A percentile compares a stretch with the other conserved stretches of the same genome.
These are phyloP conservation scores for Grosmannia serpens DNA, from an alignment of 2,329 filamentous ascomycete species.

Conservation along the genomic window DNA sequence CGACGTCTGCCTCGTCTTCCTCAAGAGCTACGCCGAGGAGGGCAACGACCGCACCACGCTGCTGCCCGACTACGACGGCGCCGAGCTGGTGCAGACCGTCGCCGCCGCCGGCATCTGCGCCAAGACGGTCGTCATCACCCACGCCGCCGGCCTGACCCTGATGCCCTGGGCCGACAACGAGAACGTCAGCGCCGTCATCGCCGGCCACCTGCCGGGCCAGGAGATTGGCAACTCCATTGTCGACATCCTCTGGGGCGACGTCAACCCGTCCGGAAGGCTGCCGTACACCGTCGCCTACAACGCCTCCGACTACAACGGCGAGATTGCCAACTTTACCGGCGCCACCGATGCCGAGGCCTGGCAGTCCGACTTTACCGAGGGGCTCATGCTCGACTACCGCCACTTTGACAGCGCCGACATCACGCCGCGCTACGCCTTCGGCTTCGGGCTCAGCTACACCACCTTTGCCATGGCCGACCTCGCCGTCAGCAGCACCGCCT, in stretches of 20 bases:
- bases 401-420: conserved; percentile 52
- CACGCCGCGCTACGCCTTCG: conserved; percentile 65
- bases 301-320: conserved; percentile 52
- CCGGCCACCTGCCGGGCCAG: conserved; percentile 42
- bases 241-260: conserved; percentile 35
- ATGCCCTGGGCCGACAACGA: conserved; percentile 51
- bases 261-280: conserved; percentile 53
- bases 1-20: conserved; percentile 75
- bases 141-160: conserved; percentile 47
- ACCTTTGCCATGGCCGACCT: too few relatives aligned
- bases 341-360: conserved; percentile 52
- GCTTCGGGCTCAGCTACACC: conserved; percentile 68
- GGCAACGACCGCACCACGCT: conserved; percentile 74
- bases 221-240: conserved; percentile 36
- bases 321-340: conserved; percentile 50
- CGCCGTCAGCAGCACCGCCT: too few relatives aligned
- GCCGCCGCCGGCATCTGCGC: conserved; percentile 47
- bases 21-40: conserved; percentile 71
- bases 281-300: conserved; percentile 72
- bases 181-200: conserved; percentile 43
- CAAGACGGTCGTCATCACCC: conserved; percentile 41
- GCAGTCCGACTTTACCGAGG: conserved; percentile 53
- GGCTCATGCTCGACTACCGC: conserved; percentile 68
- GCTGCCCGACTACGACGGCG: conserved; percentile 61
- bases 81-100: conserved; percentile 62